Conservation (phyloP, 129 eudicot species). For the Logfia minima region DNA sequence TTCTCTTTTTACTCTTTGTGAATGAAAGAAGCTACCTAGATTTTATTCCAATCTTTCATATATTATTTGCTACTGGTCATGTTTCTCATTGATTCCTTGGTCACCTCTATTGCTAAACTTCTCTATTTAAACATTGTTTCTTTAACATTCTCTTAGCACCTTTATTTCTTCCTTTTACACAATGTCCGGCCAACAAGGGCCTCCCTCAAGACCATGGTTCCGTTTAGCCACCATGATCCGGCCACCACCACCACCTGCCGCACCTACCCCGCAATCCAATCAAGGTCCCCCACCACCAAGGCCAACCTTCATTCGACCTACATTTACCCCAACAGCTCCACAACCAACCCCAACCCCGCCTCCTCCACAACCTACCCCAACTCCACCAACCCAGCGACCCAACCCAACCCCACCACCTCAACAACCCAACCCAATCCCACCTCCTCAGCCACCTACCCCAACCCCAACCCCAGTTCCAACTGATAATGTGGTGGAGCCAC, state of each 20-base stretch:
- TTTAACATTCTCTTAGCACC: constrained; percentile 4
- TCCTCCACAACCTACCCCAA: constrained; percentile 23
- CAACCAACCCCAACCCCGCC: constrained; percentile 22
- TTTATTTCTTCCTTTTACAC: neutral
- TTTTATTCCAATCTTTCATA: constrained; percentile 48
- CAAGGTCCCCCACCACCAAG: constrained; percentile 37
- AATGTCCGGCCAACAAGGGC: constrained; percentile 59
- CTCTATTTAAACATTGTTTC: constrained; percentile 25
- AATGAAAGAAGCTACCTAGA: constrained; percentile 31
- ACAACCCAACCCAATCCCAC: constrained; percentile 15
- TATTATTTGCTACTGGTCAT: neutral
- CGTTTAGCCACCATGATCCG: constrained; percentile 48
- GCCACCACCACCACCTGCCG: constrained; percentile 24
- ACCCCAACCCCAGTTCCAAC: constrained; percentile 16
- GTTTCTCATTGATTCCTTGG: constrained; percentile 40
- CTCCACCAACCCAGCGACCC: constrained; percentile 21
- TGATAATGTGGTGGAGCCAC: constrained; percentile 24
- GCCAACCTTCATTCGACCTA: constrained; percentile 36
- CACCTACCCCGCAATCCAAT: constrained; percentile 33
- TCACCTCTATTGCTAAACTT: constrained; percentile 16
- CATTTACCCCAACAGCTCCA: constrained; percentile 26
- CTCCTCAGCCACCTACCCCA: constrained; percentile 23
- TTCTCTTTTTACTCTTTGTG: neutral
- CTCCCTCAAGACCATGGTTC: constrained; percentile 47
- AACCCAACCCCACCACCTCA: constrained; percentile 24